Conservation (phyloP, 2,329 filamentous ascomycete genomes). For the Emmonsiellopsis sp. region DNA sequence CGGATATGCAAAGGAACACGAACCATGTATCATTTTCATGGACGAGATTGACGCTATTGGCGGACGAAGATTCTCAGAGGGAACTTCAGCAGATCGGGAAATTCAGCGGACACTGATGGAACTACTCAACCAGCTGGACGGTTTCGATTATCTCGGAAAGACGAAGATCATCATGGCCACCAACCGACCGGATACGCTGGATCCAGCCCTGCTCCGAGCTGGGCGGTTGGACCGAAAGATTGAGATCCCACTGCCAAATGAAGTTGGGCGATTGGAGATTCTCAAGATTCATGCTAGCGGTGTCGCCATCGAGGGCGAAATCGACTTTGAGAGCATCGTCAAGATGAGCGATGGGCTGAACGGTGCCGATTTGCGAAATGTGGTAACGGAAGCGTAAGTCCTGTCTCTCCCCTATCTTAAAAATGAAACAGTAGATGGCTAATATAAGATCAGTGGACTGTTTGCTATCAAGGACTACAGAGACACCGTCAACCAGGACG, state of each 20-base stretch:
- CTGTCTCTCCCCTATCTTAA: neutral
- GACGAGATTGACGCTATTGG: constrained; percentile 99
- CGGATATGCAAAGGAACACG: constrained; percentile 97
- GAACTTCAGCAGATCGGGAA: constrained; percentile 93
- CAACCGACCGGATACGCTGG: constrained; percentile 90
- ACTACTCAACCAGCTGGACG: constrained; percentile 93
- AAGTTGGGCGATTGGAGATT: constrained; percentile 92
- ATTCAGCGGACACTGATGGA: constrained; percentile 99
- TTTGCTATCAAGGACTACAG: constrained; percentile 98
- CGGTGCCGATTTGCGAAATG: constrained; percentile 92
- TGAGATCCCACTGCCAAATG: constrained; percentile 93
- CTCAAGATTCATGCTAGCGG: constrained; percentile 90
- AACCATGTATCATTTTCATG: constrained; percentile 99
- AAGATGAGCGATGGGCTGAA: constrained; percentile 99
- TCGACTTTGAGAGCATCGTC: constrained; percentile 97
- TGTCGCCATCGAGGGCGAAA: constrained; percentile 84
- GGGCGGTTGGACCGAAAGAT: constrained; percentile 95
- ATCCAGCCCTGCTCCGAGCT: constrained; percentile 80
- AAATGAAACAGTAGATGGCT: neutral
- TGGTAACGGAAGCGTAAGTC: constrained; percentile 94
- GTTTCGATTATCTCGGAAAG: constrained; percentile 98
- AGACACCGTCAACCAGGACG: constrained; percentile 92
- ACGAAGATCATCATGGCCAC: constrained; percentile 99
- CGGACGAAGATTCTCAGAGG: constrained; percentile 91
- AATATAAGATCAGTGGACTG: constrained; percentile 54